Evolutionary conservation across 306 rosid genomes (phyloP).

Genomic region (Cyclanthera cordifolia): DNA sequence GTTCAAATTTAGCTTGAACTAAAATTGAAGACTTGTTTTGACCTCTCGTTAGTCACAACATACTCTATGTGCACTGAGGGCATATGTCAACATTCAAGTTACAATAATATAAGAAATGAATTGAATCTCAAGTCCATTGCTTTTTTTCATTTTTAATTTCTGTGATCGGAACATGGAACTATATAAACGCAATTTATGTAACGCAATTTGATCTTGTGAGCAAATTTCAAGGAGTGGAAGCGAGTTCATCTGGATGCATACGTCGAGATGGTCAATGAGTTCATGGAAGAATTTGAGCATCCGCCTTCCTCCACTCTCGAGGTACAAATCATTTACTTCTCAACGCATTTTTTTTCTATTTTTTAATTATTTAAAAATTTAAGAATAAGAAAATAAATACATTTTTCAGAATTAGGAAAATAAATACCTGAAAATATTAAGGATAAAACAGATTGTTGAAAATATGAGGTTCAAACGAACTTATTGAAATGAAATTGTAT

Average conservation of each 20-base stretch:
- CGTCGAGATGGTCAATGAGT: constrained; percentile 51
- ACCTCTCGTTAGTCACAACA: neutral
- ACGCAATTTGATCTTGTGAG: neutral
- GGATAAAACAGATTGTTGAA: too few relatives aligned
- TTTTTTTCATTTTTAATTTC: neutral
- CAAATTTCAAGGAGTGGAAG: constrained; percentile 56
- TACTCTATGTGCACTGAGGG: neutral
- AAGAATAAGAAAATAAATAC: too few relatives aligned
- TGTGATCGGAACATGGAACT: neutral
- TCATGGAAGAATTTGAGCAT: constrained; percentile 44
- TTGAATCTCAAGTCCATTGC: neutral
- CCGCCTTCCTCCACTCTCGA: constrained; percentile 24
- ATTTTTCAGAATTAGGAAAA: too few relatives aligned
- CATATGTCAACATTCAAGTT: neutral
- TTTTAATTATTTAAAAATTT: too few relatives aligned
- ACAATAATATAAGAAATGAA: neutral
- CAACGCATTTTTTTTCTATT: neutral
- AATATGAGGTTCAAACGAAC: neutral
- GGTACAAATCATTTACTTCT: neutral
- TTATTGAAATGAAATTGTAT: neutral
- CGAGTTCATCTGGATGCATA: constrained; percentile 49
- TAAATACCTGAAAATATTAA: too few relatives aligned
- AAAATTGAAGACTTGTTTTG: neutral
- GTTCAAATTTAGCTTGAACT: too few relatives aligned
- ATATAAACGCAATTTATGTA: neutral